Evolutionary conservation across 208 protist genomes (phyloP), one percentile per base, ranked within the genome.

Genomic region (Trypanosoma melophagium): DNA sequence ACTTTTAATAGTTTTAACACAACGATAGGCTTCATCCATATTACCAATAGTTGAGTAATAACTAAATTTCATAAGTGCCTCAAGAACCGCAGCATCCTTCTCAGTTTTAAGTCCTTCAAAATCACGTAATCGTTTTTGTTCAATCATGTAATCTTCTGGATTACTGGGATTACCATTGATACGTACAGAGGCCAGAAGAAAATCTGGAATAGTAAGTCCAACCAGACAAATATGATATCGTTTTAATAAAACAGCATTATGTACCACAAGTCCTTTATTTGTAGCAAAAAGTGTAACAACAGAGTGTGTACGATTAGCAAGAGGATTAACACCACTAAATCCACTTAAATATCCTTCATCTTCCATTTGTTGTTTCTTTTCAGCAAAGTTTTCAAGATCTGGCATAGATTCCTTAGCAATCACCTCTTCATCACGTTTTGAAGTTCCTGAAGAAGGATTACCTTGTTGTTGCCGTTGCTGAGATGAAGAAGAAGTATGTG

Each of bases 1-100:
- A 69, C 88, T 91, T 69, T 98, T 95, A 75, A 99, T 97, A 35
- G 79, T 90, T 78, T 98, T 97, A 45, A 98, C 96, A 44, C 93
- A 95, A 40, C 90, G 86, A 69, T 98, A 98, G n/a, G 96, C 97
- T 81, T 98, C 97, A 77, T 98, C 97, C 96, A 98, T 98, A 77
- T 98, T 97, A 45, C 96, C 97, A 35, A 98, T 95, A 14, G 97
- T 97, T 19, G 97, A 87, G 72, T 98, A 95, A 81, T 97, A 99
- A 69, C 89, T 96, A 74, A 99, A 99, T 73, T 97, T 89, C 79
- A 98, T 89, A 35, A 99, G 82, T 57, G 97, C 97, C 66, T 97
- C 87, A 13, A 92, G 84, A 21, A 97, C 92, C 4, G 71, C 81
- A 0, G 79, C 83, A 67, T 97, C 92, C 54, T 94, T 91, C 47